Percentiles rank a stretch among this genome's conserved stretches.
Conservation (phyloP, 169 alveolate genomes). For the Babesia caballi region DNA sequence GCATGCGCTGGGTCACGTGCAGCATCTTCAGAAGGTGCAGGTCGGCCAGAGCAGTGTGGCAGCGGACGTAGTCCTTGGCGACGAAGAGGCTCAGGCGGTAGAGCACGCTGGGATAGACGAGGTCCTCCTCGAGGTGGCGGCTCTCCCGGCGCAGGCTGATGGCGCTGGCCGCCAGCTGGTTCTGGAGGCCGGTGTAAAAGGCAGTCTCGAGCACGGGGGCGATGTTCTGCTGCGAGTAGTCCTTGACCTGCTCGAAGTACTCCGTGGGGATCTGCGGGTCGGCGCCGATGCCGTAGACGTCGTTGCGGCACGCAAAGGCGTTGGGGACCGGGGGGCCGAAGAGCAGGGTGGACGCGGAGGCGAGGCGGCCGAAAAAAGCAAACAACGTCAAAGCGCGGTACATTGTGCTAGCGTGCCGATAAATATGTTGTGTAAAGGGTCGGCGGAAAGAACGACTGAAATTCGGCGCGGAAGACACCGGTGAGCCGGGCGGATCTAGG, state of each 20-base stretch:
- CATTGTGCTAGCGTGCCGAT: not conserved
- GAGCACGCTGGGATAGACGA: constrained; percentile 33
- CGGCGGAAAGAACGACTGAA: not conserved
- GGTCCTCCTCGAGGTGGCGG: constrained; percentile 19
- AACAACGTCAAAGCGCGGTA: not conserved
- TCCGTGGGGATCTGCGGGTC: constrained; percentile 24
- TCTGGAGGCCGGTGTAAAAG: constrained; percentile 6
- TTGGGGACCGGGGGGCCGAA: constrained; percentile 54
- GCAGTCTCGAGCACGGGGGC: constrained; percentile 19
- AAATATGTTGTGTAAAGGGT: not conserved
- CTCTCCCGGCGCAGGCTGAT: constrained; percentile 26
- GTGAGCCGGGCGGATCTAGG: not conserved
- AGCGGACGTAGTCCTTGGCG: constrained; percentile 56
- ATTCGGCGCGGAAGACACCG: not conserved
- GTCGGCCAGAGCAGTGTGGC: constrained; percentile 22
- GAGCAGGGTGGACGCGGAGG: constrained; percentile 32
- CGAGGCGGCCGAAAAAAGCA: not conserved
- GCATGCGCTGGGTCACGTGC: constrained; percentile 8
- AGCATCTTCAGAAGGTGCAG: constrained; percentile 36
- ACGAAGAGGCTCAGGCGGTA: not conserved
- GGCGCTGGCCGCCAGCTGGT: constrained; percentile 11
- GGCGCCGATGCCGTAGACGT: constrained; percentile 23
- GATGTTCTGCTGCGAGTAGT: not conserved
- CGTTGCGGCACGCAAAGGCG: constrained; percentile 37
- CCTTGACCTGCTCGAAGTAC: constrained; percentile 13